A percentile compares a stretch with the other conserved stretches of the same genome.
Evolutionary conservation across 2,329 filamentous ascomycete genomes (phyloP).

Genomic region (Penicillium janthinellum): DNA sequence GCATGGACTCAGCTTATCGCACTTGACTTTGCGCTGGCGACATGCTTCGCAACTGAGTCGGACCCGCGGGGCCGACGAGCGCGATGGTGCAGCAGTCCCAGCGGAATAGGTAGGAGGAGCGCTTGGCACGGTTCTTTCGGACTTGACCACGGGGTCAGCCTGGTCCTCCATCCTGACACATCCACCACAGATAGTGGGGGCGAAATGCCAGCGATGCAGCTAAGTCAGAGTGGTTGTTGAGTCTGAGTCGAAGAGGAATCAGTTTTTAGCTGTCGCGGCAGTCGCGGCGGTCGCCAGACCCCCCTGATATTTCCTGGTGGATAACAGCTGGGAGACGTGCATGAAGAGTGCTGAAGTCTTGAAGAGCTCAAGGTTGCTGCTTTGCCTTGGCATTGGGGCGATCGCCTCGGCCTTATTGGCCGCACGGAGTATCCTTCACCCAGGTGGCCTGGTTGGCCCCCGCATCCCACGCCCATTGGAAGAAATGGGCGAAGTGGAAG

Average conservation of each 20-base stretch:
- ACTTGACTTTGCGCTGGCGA: constrained; percentile 38
- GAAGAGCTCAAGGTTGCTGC: neutral
- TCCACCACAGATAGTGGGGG: neutral
- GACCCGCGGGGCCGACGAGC: constrained; percentile 25
- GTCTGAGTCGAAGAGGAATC: neutral
- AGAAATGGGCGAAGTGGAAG: neutral
- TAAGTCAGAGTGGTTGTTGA: neutral
- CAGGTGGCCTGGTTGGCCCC: neutral
- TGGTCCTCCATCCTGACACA: constrained; percentile 17
- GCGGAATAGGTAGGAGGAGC: neutral
- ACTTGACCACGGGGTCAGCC: constrained; percentile 9
- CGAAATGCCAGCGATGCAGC: neutral
- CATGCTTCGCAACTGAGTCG: constrained; percentile 36
- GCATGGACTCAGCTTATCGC: constrained; percentile 37
- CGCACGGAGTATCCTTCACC: neutral
- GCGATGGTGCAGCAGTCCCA: constrained; percentile 8
- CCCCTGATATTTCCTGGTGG: neutral
- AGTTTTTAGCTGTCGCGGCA: neutral
- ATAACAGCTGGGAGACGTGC: neutral
- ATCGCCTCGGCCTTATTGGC: neutral
- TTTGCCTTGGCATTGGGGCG: neutral
- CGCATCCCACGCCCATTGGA: neutral
- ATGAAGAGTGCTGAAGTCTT: neutral
- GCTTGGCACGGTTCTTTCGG: constrained; percentile 6
- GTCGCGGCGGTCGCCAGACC: neutral